These are phyloP conservation scores for Fusarium bulbicola DNA, from an alignment of 2,329 filamentous ascomycete genomes.

Conservation along the genomic window DNA sequence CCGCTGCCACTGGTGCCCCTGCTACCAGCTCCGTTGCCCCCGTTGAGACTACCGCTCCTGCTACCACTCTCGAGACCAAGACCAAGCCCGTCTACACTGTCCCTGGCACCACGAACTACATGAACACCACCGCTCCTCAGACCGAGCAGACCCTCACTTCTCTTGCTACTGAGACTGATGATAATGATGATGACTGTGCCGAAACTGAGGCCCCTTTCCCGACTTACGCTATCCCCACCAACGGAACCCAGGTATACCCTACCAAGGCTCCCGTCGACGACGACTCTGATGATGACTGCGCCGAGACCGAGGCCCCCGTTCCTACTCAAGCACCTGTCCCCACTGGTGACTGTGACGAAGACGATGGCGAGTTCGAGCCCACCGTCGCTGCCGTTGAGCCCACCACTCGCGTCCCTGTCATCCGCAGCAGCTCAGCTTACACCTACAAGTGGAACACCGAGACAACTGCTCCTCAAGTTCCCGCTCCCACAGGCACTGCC, in stretches of 20 bases:
- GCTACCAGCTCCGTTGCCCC: slow-evolving; percentile 2
- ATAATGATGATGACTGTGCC: slow-evolving; percentile 26
- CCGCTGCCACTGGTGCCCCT: slow-evolving; percentile 29
- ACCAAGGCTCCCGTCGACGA: slow-evolving; percentile 7
- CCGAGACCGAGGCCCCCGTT: background rate
- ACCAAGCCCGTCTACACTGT: slow-evolving; percentile 18
- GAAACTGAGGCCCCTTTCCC: slow-evolving; percentile 20
- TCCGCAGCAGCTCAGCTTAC: slow-evolving; percentile 33
- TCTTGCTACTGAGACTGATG: slow-evolving; percentile 19
- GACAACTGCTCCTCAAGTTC: slow-evolving; percentile 3
- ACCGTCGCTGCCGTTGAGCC: background rate
- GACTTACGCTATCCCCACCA: slow-evolving; percentile 24
- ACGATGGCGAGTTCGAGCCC: background rate
- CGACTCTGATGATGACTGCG: slow-evolving; percentile 17
- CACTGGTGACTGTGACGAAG: background rate
- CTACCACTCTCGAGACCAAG: slow-evolving; percentile 18
- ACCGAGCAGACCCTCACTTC: slow-evolving; percentile 31
- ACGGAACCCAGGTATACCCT: slow-evolving; percentile 20
- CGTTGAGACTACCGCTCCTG: slow-evolving; percentile 5
- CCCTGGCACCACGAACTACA: slow-evolving; percentile 6
- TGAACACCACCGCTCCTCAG: slow-evolving; percentile 24
- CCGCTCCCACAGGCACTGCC: slow-evolving; percentile 22
- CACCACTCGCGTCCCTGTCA: slow-evolving; percentile 25
- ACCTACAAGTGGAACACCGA: slow-evolving; percentile 34
- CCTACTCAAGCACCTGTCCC: background rate